Evolutionary conservation across 495 filamentous ascomycete species (phyloP), one percentile per base, ranked within the genome.

Genomic region (Xylaria flabelliformis): DNA sequence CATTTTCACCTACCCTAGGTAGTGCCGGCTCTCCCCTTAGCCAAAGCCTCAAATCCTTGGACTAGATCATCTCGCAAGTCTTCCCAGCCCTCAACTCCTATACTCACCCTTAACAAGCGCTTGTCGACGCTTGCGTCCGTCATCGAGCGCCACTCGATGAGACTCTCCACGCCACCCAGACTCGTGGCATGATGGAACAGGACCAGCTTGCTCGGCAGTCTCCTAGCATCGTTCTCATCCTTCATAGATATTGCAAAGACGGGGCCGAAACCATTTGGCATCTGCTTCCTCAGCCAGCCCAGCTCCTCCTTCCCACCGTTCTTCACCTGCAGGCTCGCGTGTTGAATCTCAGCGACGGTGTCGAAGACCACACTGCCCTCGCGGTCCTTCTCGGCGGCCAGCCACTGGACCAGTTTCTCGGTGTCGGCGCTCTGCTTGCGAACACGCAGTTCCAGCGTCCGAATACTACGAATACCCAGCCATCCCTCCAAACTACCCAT

Each of bases 121-220:
- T 84, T 87, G 79, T 97, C 94, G 66, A 94, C 91, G 12, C 73
- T 84, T 17, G 80, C 62, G 85, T 99, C 96, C 67, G 88, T 90
- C 95, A 99, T 95, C 32, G 91, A 88, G 67, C 91, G 81, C 91
- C 93, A 94, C 84, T 96, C 93, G 77, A 99, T 92, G 86, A 98
- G 82, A 74, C 92, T 94, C 88, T 99, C 96, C 12, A 98, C 94
- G 1, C 95, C 94, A 4, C 96, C 96, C 7, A 99, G 81, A 80
- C 92, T 95, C 19, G 96, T 99, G 8, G 96, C 95, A 86, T 99
- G 96, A 74, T 97, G 93, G 84, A 98, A 99, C 64, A 94, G 87
- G 34, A 86, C 71, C 77, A 98, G 79, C 82, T 92, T 90, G 75
- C 90, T 91, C 32, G 96, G 96, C 67, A 99, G 79, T 50, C 83